Evolutionary conservation across 495 filamentous ascomycete genomes (phyloP), one percentile per base, ranked within the genome.

Genomic region (Penicillium lagena): DNA sequence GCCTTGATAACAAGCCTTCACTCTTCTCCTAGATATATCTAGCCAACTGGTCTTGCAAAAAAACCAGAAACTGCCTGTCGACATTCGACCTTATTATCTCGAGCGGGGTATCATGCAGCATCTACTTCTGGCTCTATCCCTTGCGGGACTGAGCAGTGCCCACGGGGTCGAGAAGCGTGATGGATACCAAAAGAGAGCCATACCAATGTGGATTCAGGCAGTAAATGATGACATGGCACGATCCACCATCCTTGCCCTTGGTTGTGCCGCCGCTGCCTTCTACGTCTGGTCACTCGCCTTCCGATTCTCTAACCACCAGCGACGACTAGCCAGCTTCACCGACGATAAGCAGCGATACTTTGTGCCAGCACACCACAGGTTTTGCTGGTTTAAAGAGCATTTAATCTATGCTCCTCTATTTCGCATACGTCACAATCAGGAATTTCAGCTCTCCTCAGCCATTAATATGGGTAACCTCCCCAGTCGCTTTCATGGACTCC

Each of bases 391-490:
- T 53, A 96, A 95, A 71, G 80, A 79, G 47, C 72, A 91, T 55
- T 56, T 95, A 40, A 73, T 95, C 52, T 89, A 90, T 60, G 90
- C 93, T 10, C 90, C 93, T 1, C 65, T 97, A 14, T 82, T 87
- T 62, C 77, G 76, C 9, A 85, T 76, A 49, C 81, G 90, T 27
- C 91, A 96, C 68, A 94, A 93, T 66, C 80, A 83, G 41, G 90
- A 95, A 60, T 79, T 95, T 50, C 79, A 80, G 50, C 64, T 96
- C 6, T 91, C 86, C 4, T 70, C 78, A 10, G 86, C 83, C 32
- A 57, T 93, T 51, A 90, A 88, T 60, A 76, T 96, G 55, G 93
- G 93, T 29, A 90, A 83, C 1, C 68, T 97, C 2, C 93, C 93
- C 4, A 87, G 83, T 35, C 81, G 93, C 9, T 80, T 96, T 39